Evolutionary conservation across 2,329 filamentous ascomycete species (phyloP), one percentile per base, ranked within the genome.

Genomic region (Scleromitrula shiraiana): DNA sequence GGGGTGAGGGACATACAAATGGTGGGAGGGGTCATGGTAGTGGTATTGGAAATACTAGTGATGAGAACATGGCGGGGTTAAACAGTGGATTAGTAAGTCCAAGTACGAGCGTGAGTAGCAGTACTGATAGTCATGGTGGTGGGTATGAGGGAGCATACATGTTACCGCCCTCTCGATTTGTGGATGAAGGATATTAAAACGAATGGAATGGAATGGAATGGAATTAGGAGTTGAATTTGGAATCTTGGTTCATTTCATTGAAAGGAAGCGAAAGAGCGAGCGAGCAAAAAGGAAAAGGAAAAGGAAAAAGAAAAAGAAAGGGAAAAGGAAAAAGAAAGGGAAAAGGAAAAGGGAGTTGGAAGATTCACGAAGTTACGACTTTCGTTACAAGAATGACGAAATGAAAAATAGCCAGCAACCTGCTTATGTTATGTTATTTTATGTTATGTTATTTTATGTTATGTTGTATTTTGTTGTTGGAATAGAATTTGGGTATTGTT

Each of bases 1-100:
- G 33, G 17, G 17, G 17, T 5, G 33, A 38, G 19, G 33, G 42
- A 8, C 38, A 33, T 39, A 20, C 24, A 17, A 17, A 8, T n/a
- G 26, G 14, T 37, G 23, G 40, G 22, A 36, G 56, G 0, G 55
- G n/a, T n/a, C n/a, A 52, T 38, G 53, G 53, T 17, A 49, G 43
- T 26, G 32, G 52, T 3, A 52, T 54, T 22, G 51, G 55, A 7
- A 59, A 58, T 0, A 60, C 57, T n/a, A 35, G 53, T 46, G 7
- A 60, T 57, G 59, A 42, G 49, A 51, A 15, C 22, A 41, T n/a
- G 58, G 55, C 38, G 51, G 55, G 1, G 51, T 52, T 38, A 49
- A 52, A 54, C 35, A 63, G 60, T 49, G 62, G 61, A 4, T 52
- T 64, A 10, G 61, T 53, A 2, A 64, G 62, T 38, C 62, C 62